These are phyloP conservation scores for Raphanus hybrid DNA, from an alignment of 441 rosid genomes.

Conservation along the genomic window DNA sequence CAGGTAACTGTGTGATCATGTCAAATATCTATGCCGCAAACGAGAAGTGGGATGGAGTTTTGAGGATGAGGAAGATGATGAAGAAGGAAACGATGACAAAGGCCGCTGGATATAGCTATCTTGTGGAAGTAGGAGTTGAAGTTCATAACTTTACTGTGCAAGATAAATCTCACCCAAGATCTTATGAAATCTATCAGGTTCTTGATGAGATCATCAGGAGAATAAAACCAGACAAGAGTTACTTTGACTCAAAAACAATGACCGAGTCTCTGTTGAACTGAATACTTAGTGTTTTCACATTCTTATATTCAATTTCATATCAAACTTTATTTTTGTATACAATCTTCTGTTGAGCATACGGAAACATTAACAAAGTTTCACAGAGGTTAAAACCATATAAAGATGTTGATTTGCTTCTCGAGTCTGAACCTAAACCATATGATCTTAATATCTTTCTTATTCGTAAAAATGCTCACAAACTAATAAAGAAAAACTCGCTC, in stretches of 20 bases:
- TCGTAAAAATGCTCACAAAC: constrained; percentile 33
- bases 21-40: constrained; percentile 47
- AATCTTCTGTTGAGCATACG: background rate
- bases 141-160: constrained; percentile 73
- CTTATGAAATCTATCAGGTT: constrained; percentile 53
- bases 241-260: constrained; percentile 24
- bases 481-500: constrained; percentile 35
- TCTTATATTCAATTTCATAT: background rate
- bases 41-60: constrained; percentile 67
- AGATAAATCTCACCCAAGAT: constrained; percentile 62
- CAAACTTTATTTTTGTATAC: background rate
- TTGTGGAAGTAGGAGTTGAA: constrained; percentile 60
- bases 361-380: constrained; percentile 18
- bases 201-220: constrained; percentile 47
- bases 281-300: background rate
- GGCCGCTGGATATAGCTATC: constrained; percentile 73
- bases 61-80: constrained; percentile 72
- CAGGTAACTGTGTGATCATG: constrained; percentile 50
- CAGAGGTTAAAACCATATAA: constrained; percentile 9
- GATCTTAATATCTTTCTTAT: too few relatives aligned
- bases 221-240: constrained; percentile 47
- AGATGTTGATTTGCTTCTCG: constrained; percentile 5
- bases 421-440: constrained; percentile 28
- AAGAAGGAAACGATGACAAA: constrained; percentile 62
- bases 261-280: constrained; percentile 4